These are phyloP conservation scores for Somion occarium DNA, from an alignment of 1,284 basidiomycete species.

Conservation along the genomic window DNA sequence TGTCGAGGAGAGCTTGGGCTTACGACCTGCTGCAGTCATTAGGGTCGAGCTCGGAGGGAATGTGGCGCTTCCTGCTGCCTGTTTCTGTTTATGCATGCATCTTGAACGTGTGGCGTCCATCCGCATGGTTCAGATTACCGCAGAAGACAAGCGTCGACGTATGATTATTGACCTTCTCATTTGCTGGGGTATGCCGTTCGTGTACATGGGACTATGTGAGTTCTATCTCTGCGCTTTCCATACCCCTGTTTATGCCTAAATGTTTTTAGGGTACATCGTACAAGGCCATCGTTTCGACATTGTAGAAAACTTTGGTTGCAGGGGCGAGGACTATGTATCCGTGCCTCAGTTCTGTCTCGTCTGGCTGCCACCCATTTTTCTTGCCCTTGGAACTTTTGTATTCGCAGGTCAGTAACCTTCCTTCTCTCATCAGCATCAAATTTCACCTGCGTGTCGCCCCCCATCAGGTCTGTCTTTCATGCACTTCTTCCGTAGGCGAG, in stretches of 20 bases:
- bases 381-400: slow-evolving; percentile 17
- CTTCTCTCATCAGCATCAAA: no score
- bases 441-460: no score
- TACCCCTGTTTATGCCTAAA: background rate
- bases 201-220: slow-evolving; percentile 29
- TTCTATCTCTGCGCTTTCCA: background rate
- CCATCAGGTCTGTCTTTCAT: slow-evolving; percentile 7
- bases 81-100: slow-evolving; percentile 27
- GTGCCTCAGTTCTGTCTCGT: slow-evolving; percentile 20
- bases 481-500: slow-evolving; percentile 10
- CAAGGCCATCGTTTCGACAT: slow-evolving; percentile 35
- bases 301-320: slow-evolving; percentile 33
- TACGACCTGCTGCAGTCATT: slow-evolving; percentile 30
- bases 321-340: slow-evolving; percentile 16
- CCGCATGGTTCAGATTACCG: slow-evolving; percentile 10
- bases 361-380: slow-evolving; percentile 19
- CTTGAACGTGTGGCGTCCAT: slow-evolving; percentile 19
- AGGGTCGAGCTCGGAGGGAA: slow-evolving; percentile 29
- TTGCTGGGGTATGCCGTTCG: slow-evolving; percentile 24
- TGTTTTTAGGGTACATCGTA: slow-evolving; percentile 28
- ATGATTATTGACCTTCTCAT: slow-evolving; percentile 23
- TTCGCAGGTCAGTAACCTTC: no score
- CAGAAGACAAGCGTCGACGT: slow-evolving; percentile 19
- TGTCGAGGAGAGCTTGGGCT: no score
- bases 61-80: slow-evolving; percentile 32